Evolutionary conservation across 1,139 yeast species (phyloP).

Genomic region (Saccharomyces hybrid): DNA sequence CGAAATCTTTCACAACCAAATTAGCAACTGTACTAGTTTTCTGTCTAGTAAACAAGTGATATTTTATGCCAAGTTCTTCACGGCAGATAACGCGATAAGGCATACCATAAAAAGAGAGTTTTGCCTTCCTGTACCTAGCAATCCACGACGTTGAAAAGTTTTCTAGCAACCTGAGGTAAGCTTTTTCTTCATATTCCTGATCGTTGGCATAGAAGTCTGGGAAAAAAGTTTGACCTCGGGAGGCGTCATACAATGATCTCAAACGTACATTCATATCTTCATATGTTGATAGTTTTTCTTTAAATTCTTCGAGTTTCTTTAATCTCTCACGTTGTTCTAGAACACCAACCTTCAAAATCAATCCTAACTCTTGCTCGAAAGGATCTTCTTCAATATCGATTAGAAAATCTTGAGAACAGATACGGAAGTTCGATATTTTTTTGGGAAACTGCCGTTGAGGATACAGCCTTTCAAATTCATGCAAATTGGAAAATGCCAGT

Average conservation of each 20-base stretch:
- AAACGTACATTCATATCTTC: not conserved
- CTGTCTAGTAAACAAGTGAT: constrained; percentile 16
- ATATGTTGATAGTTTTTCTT: constrained; percentile 24
- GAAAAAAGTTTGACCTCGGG: not conserved
- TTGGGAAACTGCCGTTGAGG: constrained; percentile 42
- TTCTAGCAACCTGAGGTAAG: constrained; percentile 26
- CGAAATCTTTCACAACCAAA: constrained; percentile 40
- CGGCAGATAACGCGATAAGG: constrained; percentile 19
- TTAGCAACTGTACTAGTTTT: constrained; percentile 24
- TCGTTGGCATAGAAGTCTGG: not conserved
- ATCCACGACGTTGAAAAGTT: constrained; percentile 53
- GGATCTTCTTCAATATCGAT: constrained; percentile 54
- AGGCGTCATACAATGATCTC: not conserved
- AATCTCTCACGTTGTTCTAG: constrained; percentile 60
- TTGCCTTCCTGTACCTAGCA: constrained; percentile 43
- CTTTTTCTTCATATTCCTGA: constrained; percentile 5
- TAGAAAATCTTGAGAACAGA: constrained; percentile 42
- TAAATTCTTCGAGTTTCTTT: constrained; percentile 50
- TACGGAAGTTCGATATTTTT: constrained; percentile 45
- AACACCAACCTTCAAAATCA: constrained; percentile 65
- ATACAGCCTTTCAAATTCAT: constrained; percentile 34
- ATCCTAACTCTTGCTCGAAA: constrained; percentile 66
- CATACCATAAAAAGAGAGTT: constrained; percentile 34
- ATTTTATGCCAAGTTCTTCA: constrained; percentile 15
- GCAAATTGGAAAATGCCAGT: constrained; percentile 42